Evolutionary conservation across 1,284 basidiomycete species (phyloP).

Genomic region (Exobasidium rhododendri): DNA sequence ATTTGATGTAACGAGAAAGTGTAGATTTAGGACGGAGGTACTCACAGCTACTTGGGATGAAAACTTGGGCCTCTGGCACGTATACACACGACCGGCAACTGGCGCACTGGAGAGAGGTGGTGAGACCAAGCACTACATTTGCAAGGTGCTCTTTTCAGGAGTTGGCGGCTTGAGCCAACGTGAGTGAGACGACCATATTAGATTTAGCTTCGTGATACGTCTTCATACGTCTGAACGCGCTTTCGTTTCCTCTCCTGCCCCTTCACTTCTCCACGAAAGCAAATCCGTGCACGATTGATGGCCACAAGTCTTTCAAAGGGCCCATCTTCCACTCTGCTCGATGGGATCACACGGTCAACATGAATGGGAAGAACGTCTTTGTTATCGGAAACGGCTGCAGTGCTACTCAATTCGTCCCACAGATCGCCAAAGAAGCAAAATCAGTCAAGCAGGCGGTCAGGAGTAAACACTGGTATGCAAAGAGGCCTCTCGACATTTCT

Average conservation of each 20-base stretch:
- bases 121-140: conserved; percentile 38
- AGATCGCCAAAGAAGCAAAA: conserved; percentile 23
- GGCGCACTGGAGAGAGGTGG: conserved; percentile 18
- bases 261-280: conserved; percentile 12
- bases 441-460: conserved; percentile 25
- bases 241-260: neutral
- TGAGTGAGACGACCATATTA: conserved; percentile 18
- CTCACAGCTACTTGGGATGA: conserved; percentile 40
- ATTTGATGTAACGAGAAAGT: conserved; percentile 34
- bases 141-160: conserved; percentile 44
- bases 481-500: conserved; percentile 32
- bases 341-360: conserved; percentile 51
- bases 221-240: neutral
- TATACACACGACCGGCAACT: conserved; percentile 24
- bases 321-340: conserved; percentile 53
- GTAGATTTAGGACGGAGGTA: conserved; percentile 40
- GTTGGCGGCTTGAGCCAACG: conserved; percentile 38
- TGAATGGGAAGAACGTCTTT: conserved; percentile 52
- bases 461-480: conserved; percentile 39
- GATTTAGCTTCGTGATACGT: conserved; percentile 13
- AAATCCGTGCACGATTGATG: conserved; percentile 43
- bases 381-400: conserved; percentile 53
- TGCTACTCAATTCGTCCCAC: conserved; percentile 38
- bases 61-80: conserved; percentile 46
- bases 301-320: conserved; percentile 46